Base-by-base conservation (phyloP, 1,284 basidiomycete species). In the Volvariella volvacea region DNA sequence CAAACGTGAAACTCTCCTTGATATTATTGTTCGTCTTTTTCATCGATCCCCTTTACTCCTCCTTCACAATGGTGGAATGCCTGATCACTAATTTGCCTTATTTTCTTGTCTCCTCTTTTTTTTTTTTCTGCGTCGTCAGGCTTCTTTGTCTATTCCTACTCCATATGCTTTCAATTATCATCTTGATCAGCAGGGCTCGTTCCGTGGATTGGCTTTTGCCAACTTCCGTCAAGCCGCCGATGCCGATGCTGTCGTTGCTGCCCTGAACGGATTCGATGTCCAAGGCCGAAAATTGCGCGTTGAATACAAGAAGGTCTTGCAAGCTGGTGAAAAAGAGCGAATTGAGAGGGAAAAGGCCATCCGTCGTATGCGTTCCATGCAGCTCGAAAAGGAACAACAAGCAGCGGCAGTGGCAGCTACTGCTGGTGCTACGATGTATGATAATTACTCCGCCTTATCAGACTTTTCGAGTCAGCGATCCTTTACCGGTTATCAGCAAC, bases 151-250 rank as follows among this genome's bases (percentile, higher is more conserved):
- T 28, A 96, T 98, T 57, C 94, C 95, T 47, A 88, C 94, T 16
- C 96, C 96, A n/a, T 99, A 99, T 63, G 96, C 96, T 17, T 99
- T 99, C 80, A 99, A 99, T 67, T 96, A 96, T 61, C 93, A 97
- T 63, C 83, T 93, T 59, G 93, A 96, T 66, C 89, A 92, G 58
- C 83, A 87, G 53, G 91, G 95, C 55, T 86, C 92, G 32, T 99
- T 99, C 76, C 88, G 96, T 50, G 96, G 96, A 15, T 70, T 99
- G 43, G 96, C 96, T 1, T 99, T 99, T 67, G 95, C 96, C 58
- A 99, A 99, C 67, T 99, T 98, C 68, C 84, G 93, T 46, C 86
- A 89, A 53, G 70, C 92, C 2, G 76, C 72, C 3, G 96, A 99
- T 59, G 95, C 96, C 0, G 93, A 95, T 58, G 88, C 92, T 3